Evolutionary conservation across 257 asterid species (phyloP), one percentile per base, ranked within the genome.

Genomic region (Capsicum pubescens): DNA sequence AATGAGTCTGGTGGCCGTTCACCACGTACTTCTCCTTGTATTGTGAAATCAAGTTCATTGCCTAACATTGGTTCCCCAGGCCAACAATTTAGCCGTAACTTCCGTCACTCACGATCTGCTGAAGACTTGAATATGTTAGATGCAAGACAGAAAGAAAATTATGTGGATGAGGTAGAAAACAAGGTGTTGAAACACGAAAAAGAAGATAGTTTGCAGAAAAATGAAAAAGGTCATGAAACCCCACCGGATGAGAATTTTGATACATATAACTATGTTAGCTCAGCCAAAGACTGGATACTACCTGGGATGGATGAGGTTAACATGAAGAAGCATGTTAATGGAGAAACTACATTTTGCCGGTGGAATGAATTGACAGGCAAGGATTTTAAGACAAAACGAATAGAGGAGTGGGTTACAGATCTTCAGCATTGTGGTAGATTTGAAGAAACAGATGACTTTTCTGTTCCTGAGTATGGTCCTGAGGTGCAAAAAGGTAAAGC

Each of bases 401-500:
- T 94, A 67, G 95, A 96, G 91, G 93, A 94, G 36, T 96, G 99
- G 99, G 99, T 96, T 50, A 68, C 46, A 68, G 92, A 93, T 89
- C 95, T 92, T 89, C 97, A 93, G 90, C 88, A 90, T 86, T 91
- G 92, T 82, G 87, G 85, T 79, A 91, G 91, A 32, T 59, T 88
- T 88, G 98, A 93, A 68, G 95, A 90, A 76, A 82, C 90, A 60
- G 78, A 85, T 46, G 97, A 86, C 72, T 60, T 83, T 58, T 84
- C 86, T 82, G 74, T 88, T 63, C 74, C 82, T 50, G 86, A 89
- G 64, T 68, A 52, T 67, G 93, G 83, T 85, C 84, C 64, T 79
- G 89, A 87, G 85, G 79, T 84, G 57, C 69, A 84, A 6, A 82
- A 86, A 36, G 81, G 71, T 52, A 83, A 86, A 84, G 84, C 84